Evolutionary conservation across 2,329 filamentous ascomycete species (phyloP).

Genomic region (Aureobasidium sp.): DNA sequence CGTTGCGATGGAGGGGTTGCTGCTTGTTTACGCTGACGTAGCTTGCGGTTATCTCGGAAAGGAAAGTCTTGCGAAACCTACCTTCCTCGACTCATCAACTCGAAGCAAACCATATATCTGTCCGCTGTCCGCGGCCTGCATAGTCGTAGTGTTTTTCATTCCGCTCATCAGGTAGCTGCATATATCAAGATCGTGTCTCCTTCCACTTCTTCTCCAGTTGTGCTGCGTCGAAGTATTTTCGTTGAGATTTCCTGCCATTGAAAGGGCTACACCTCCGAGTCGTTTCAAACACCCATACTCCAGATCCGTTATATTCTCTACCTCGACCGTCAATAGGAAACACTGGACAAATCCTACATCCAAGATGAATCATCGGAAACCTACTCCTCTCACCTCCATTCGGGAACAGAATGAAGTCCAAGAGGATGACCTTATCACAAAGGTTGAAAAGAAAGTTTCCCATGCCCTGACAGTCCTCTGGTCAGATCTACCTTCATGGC

Average conservation of each 20-base stretch:
- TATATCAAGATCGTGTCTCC: too few species aligned
- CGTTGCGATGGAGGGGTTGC: constrained; percentile 22
- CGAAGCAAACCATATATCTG: not conserved
- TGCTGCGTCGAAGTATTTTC: too few species aligned
- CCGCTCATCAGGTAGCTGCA: not conserved
- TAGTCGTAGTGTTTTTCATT: not conserved
- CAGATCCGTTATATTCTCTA: too few species aligned
- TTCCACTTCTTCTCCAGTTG: too few species aligned
- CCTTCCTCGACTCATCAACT: not conserved
- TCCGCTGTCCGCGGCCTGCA: not conserved
- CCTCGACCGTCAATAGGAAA: too few species aligned
- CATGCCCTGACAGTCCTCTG: constrained; percentile 49
- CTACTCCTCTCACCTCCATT: not conserved
- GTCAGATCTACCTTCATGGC: constrained; percentile 50
- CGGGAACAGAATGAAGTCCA: not conserved
- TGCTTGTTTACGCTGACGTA: constrained; percentile 24
- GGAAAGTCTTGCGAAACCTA: constrained; percentile 13
- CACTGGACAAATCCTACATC: too few species aligned
- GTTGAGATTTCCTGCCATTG: too few species aligned
- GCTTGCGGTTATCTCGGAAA: not conserved
- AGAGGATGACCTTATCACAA: constrained; percentile 11
- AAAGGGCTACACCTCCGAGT: too few species aligned
- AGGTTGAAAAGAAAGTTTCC: constrained; percentile 40
- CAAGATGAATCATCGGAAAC: constrained; percentile 7
- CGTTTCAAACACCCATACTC: not conserved